Percentiles rank a stretch among this genome's conserved stretches.
Evolutionary conservation across 73 alveolate genomes (phyloP).

Genomic region (Stentor roeselii): DNA sequence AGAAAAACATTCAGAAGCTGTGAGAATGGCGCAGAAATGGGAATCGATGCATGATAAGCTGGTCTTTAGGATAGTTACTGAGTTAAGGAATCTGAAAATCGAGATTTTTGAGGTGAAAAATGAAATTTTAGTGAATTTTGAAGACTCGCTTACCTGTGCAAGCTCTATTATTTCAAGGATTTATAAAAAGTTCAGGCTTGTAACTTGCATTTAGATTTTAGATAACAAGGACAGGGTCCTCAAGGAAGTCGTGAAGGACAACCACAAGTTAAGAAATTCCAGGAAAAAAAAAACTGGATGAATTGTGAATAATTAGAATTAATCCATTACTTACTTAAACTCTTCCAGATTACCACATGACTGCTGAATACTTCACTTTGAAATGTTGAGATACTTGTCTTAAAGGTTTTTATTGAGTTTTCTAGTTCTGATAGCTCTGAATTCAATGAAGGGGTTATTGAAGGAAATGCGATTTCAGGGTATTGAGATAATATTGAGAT

Average conservation of each 20-base stretch:
- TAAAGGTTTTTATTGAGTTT: too few relatives aligned
- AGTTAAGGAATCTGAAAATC: constrained; percentile 1
- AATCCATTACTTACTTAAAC: too few relatives aligned
- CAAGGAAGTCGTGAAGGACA: background rate
- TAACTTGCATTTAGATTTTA: background rate
- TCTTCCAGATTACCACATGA: too few relatives aligned
- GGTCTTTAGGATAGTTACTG: background rate
- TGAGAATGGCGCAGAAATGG: background rate
- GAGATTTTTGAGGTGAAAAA: background rate
- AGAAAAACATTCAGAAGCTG: constrained; percentile 1
- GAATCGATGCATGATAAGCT: background rate
- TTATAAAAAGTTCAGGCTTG: background rate
- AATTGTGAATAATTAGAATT: too few relatives aligned
- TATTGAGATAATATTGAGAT: too few relatives aligned
- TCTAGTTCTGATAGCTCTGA: too few relatives aligned
- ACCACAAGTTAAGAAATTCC: background rate
- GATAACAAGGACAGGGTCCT: background rate
- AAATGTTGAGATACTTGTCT: too few relatives aligned
- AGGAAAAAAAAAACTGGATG: too few relatives aligned
- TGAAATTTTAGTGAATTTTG: background rate
- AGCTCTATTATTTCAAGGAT: background rate
- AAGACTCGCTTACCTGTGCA: constrained; percentile 9
- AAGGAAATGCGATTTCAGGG: too few relatives aligned
- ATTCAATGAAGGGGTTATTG: too few relatives aligned
- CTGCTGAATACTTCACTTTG: too few relatives aligned